Evolutionary conservation across 2,329 filamentous ascomycete species (phyloP).

Genomic region (Aureobasidium uvarum): DNA sequence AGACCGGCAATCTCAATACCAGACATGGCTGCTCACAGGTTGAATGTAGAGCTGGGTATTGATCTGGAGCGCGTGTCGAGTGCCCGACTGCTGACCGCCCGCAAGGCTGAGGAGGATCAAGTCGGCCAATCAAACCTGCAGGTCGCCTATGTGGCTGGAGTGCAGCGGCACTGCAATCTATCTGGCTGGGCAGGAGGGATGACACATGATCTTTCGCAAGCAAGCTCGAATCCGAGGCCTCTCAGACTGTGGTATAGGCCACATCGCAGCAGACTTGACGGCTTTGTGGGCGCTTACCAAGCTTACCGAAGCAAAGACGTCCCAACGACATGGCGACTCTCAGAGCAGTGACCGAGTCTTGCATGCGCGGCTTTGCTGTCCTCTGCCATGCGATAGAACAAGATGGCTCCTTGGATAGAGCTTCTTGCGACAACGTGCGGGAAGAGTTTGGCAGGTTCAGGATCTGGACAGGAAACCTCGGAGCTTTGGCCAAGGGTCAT

Average conservation of each 20-base stretch:
- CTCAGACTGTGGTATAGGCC: neutral
- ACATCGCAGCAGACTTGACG: neutral
- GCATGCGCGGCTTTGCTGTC: neutral
- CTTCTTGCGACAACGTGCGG: neutral
- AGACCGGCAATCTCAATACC: neutral
- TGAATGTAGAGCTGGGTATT: neutral
- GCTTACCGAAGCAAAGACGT: neutral
- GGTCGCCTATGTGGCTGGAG: neutral
- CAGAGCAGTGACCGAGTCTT: neutral
- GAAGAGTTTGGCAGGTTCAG: conserved; percentile 2
- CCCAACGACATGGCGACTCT: neutral
- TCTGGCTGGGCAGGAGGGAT: neutral
- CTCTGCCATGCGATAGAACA: neutral
- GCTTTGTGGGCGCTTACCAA: neutral
- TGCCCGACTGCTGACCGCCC: neutral
- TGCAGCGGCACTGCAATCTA: neutral
- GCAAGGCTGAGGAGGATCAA: neutral
- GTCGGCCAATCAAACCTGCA: neutral
- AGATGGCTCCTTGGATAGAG: neutral
- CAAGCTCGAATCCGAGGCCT: neutral
- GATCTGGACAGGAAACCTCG: neutral
- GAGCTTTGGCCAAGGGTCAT: conserved; percentile 13
- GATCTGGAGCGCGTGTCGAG: neutral
- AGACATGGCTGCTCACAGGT: neutral
- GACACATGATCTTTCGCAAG: neutral